Percentiles rank a stretch among this genome's conserved stretches.
Conservation (phyloP, 2,329 filamentous ascomycete genomes). For the Catunica adiposa region DNA sequence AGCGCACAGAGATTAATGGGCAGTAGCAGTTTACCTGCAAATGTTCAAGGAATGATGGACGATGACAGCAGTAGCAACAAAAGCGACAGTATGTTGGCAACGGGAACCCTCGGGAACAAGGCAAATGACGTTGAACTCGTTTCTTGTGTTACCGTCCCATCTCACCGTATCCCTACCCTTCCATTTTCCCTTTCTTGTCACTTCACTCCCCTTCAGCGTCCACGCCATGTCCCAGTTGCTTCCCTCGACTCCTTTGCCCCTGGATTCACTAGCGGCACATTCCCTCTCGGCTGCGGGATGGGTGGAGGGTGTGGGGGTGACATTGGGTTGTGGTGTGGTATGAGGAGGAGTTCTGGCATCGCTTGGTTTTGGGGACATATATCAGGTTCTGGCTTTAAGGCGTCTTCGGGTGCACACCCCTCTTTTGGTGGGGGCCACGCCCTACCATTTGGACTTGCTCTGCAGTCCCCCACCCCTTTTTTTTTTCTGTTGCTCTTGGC, state of each 20-base stretch:
- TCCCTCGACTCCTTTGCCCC: neutral
- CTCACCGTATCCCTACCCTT: conserved; percentile 1
- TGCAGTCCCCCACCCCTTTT: no score
- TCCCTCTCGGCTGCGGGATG: neutral
- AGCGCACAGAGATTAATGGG: neutral
- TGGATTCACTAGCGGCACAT: neutral
- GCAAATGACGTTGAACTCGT: neutral
- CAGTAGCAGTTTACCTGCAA: no score
- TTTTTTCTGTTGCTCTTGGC: no score
- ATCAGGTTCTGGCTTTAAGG: no score
- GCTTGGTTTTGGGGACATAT: no score
- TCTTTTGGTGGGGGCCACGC: no score
- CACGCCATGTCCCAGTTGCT: neutral
- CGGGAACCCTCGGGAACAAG: neutral
- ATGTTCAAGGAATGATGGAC: no score
- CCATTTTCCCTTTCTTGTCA: neutral
- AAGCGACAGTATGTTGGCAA: neutral
- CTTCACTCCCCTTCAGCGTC: neutral
- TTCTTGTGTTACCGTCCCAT: conserved; percentile 13
- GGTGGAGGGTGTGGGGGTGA: no score
- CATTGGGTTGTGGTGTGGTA: no score
- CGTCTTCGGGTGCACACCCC: no score
- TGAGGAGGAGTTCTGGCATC: no score
- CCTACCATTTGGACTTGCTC: no score
- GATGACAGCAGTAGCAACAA: neutral